These are phyloP conservation scores for Thecaphora thlaspeos DNA, from an alignment of 1,284 basidiomycete species.

Conservation along the genomic window DNA sequence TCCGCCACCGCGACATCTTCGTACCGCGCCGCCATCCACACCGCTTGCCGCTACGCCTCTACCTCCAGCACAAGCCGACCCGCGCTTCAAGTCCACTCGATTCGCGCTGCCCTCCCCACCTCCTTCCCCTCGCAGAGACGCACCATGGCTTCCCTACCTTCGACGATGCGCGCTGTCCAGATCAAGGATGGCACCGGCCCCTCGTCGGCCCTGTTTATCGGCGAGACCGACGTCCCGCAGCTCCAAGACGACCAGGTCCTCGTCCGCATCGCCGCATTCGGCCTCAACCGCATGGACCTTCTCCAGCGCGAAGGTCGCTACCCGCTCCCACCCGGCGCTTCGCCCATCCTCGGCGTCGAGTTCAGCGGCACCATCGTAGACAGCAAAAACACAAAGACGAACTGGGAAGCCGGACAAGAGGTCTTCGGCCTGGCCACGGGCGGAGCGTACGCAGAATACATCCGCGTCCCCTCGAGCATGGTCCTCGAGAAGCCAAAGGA, in stretches of 20 bases:
- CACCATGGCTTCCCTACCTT: slow-evolving; percentile 28
- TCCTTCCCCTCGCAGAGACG: too few species aligned
- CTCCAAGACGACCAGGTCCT: slow-evolving; percentile 68
- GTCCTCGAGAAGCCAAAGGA: slow-evolving; percentile 73
- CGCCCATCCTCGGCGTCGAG: slow-evolving; percentile 82
- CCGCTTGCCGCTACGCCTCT: too few species aligned
- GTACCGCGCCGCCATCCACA: too few species aligned
- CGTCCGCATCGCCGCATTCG: slow-evolving; percentile 61
- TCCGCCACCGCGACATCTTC: too few species aligned
- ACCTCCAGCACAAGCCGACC: too few species aligned
- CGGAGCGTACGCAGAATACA: slow-evolving; percentile 89
- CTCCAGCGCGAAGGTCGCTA: slow-evolving; percentile 55
- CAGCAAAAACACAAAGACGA: slow-evolving; percentile 59
- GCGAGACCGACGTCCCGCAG: slow-evolving; percentile 65
- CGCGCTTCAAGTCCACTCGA: too few species aligned
- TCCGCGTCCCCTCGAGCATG: slow-evolving; percentile 69
- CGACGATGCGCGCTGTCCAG: slow-evolving; percentile 75
- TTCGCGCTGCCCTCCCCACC: too few species aligned
- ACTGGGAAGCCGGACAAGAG: slow-evolving; percentile 71
- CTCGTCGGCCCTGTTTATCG: slow-evolving; percentile 75
- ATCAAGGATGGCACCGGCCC: slow-evolving; percentile 78
- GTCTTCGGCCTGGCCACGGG: slow-evolving; percentile 74
- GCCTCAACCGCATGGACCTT: slow-evolving; percentile 56
- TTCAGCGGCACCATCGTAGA: slow-evolving; percentile 65
- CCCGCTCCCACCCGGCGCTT: slow-evolving; percentile 74